Base-by-base conservation (phyloP, 225 moss, liverwort and hornwort genomes). In the Bryoerythrophyllum caledonicum region DNA sequence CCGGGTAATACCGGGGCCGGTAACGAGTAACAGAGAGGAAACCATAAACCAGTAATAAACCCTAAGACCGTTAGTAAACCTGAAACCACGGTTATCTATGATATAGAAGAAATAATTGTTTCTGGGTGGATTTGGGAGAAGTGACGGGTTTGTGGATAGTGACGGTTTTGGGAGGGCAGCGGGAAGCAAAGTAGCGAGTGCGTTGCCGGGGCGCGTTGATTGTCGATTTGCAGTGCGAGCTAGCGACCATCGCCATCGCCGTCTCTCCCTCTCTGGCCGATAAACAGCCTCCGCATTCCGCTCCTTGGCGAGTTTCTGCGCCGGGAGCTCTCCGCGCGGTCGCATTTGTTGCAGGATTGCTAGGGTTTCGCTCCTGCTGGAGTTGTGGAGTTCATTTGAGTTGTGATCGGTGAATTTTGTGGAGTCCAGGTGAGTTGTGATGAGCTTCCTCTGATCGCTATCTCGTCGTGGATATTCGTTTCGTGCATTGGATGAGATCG, bases 361-460 rank as follows among this genome's bases (percentile, higher is more conserved):
- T 74, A 53, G 74, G 74, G 63, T 74, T 74, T 63, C 14, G 21
- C 40, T n/a, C n/a, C n/a, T n/a, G n/a, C n/a, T n/a, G n/a, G n/a
- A n/a, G n/a, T n/a, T n/a, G n/a, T 25, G 43, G 44, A 44, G 44
- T 3, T 44, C n/a, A n/a, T 44, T 15, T 24, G 44, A 46, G 61
- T 35, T 1, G 48, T 3, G 62, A 74, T 34, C 62, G 38, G 52
- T 63, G 63, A 26, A 51, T 27, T 44, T 73, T 51, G 16, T 24
- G 5, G 23, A 53, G 0, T 37, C 4, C 52, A 74, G 74, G 74
- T 63, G 63, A 11, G 63, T 60, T 9, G 24, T 46, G 59, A 72
- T 44, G 60, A 72, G 60, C 26, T 74, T n/a, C 30, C 44, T 30
- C 14, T 16, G 25, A 55, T n/a, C 60, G 54, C 40, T 26, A 64